phyloP scores from a whole-genome alignment of 2,329 filamentous ascomycete genomes.

The Aspergillus sp. region DNA sequence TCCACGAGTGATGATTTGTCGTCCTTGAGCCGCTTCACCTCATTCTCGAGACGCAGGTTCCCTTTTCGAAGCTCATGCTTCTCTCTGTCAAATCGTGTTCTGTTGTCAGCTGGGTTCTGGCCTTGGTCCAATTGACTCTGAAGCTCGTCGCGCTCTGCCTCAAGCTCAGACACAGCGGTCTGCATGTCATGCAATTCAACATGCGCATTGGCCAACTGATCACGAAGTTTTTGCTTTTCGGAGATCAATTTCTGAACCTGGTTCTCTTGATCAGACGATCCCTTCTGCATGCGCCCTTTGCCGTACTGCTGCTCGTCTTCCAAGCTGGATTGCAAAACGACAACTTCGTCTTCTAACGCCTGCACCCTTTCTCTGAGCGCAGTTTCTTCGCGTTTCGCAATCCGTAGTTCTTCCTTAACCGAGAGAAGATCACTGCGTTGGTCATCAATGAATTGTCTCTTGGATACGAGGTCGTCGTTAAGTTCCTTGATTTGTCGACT shows the following conservation, averaged over 20 bases:
- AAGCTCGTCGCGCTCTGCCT: constrained; percentile 60
- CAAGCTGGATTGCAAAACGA: constrained; percentile 58
- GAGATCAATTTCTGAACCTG: constrained; percentile 50
- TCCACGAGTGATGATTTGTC: constrained; percentile 53
- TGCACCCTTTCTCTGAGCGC: constrained; percentile 57
- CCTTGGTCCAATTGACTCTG: constrained; percentile 51
- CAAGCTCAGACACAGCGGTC: constrained; percentile 48
- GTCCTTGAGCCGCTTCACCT: constrained; percentile 56
- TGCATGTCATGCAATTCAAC: constrained; percentile 54
- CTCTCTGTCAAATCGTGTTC: constrained; percentile 57
- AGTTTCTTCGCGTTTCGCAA: constrained; percentile 56
- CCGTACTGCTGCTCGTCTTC: constrained; percentile 58
- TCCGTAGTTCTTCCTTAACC: constrained; percentile 61
- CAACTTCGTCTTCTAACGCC: constrained; percentile 66
- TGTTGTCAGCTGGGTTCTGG: constrained; percentile 50
- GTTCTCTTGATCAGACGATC: constrained; percentile 50
- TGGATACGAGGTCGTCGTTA: constrained; percentile 60
- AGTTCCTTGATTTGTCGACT: constrained; percentile 66
- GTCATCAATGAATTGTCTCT: constrained; percentile 57
- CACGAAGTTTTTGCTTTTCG: constrained; percentile 58
- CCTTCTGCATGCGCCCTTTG: constrained; percentile 48
- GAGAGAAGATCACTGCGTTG: constrained; percentile 58
- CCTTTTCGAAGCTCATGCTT: constrained; percentile 59
- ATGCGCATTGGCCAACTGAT: constrained; percentile 52
- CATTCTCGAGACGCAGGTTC: constrained; percentile 60